Percentiles rank a stretch among this genome's conserved stretches.
phyloP scores from a whole-genome alignment of 1,284 basidiomycete genomes.

The Mrakiaceae sp. region DNA sequence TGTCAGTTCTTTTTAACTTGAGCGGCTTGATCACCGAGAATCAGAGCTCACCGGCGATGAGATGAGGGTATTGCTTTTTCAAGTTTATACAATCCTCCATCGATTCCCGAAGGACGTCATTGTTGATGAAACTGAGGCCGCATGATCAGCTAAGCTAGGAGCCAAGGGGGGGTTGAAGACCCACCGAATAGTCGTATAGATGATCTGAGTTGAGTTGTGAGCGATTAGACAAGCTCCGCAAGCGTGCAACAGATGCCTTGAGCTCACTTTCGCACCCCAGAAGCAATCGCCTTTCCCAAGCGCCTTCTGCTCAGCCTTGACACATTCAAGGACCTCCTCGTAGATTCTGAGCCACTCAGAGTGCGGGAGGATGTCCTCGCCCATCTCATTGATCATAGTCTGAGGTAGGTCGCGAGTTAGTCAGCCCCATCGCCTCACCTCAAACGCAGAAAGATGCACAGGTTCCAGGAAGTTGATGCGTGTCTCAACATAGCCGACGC shows the following conservation, averaged over 20 bases:
- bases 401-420: slow-evolving; percentile 20
- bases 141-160: no score
- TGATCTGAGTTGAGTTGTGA: slow-evolving; percentile 40
- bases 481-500: slow-evolving; percentile 58
- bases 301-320: slow-evolving; percentile 44
- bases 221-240: no score
- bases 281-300: slow-evolving; percentile 50
- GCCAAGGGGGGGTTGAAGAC: no score
- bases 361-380: slow-evolving; percentile 48
- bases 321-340: slow-evolving; percentile 45
- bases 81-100: slow-evolving; percentile 59
- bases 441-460: neutral
- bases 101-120: slow-evolving; percentile 52
- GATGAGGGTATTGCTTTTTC: slow-evolving; percentile 59
- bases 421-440: neutral
- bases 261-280: slow-evolving; percentile 48
- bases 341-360: slow-evolving; percentile 50
- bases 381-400: slow-evolving; percentile 46
- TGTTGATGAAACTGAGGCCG: slow-evolving; percentile 35
- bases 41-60: slow-evolving; percentile 48
- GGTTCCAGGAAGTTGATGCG: slow-evolving; percentile 51
- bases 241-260: neutral
- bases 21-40: neutral
- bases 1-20: no score
- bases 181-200: slow-evolving; percentile 52